A percentile compares a stretch with the other conserved stretches of the same genome.
Conservation (phyloP, 2,329 filamentous ascomycete genomes). For the Cordyceps pruinosa region DNA sequence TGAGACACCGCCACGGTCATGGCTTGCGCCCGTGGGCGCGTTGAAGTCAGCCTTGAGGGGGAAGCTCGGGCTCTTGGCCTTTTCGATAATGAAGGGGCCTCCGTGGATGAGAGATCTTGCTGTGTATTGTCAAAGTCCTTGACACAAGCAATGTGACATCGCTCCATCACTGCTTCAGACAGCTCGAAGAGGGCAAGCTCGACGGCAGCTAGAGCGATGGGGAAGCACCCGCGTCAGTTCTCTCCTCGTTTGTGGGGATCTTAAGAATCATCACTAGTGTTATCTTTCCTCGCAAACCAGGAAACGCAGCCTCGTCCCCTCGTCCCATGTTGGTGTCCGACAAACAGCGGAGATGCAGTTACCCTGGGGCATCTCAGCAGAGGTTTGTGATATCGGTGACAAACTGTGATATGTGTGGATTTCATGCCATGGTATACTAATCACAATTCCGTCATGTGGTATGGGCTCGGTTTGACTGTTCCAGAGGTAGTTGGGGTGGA, state of each 20-base stretch:
- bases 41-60: neutral
- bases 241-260: neutral
- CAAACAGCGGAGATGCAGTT: neutral
- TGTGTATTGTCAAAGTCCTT: neutral
- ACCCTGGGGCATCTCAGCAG: neutral
- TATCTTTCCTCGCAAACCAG: neutral
- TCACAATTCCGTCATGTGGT: neutral
- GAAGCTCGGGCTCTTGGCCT: neutral
- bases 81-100: neutral
- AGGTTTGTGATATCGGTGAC: neutral
- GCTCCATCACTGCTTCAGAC: neutral
- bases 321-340: neutral
- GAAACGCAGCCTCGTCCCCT: neutral
- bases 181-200: neutral
- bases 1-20: conserved; percentile 11
- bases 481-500: neutral
- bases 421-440: neutral
- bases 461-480: neutral
- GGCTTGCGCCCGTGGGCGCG: neutral
- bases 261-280: neutral
- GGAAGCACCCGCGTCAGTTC: conserved; percentile 12
- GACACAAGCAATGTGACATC: neutral
- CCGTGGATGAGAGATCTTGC: neutral
- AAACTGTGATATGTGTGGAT: neutral
- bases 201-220: neutral